phyloP scores from a whole-genome alignment of 2,329 filamentous ascomycete genomes.

The Penicillium crustosum region DNA sequence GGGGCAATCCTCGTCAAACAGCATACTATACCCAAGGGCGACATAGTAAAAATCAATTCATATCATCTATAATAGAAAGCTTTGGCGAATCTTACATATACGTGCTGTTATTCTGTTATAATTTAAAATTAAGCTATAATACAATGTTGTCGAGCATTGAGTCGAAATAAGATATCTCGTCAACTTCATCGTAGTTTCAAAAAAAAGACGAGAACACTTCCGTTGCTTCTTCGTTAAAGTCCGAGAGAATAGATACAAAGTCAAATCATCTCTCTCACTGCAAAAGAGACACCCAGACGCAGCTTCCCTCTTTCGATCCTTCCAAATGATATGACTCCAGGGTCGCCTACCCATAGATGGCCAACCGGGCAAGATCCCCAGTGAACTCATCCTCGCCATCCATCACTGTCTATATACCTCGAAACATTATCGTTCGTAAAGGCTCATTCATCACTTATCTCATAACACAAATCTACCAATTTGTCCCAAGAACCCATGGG shows the following conservation, averaged over 20 bases:
- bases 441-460: neutral
- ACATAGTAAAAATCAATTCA: neutral
- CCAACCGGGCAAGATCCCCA: neutral
- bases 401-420: neutral
- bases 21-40: neutral
- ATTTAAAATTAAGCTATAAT: neutral
- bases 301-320: neutral
- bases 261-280: neutral
- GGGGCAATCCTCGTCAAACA: neutral
- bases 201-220: neutral
- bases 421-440: neutral
- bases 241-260: neutral
- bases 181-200: no score
- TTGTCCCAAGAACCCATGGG: slow-evolving; percentile 23
- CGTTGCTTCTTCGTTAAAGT: no score
- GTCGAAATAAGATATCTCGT: neutral
- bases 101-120: neutral
- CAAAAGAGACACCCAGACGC: neutral
- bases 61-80: neutral
- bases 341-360: neutral
- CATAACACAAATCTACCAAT: neutral
- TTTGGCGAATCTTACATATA: neutral
- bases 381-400: neutral
- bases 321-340: neutral
- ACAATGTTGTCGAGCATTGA: neutral